phyloP scores from a whole-genome alignment of 1,284 basidiomycete genomes.

The Papiliotrema flavescens region DNA sequence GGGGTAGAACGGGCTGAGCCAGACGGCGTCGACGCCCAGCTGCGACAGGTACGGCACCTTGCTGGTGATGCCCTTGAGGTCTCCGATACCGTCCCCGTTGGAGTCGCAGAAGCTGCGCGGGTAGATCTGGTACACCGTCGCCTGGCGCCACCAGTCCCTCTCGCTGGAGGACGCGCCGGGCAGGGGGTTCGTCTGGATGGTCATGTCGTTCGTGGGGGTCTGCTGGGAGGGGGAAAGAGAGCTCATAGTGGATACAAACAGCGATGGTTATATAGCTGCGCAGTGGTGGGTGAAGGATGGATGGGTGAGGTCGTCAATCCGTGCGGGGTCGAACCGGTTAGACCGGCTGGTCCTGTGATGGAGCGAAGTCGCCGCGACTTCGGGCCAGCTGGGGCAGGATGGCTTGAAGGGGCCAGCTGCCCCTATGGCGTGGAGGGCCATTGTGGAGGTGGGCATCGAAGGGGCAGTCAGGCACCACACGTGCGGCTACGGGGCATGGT shows the following conservation, averaged over 20 bases:
- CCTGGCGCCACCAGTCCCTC: slow-evolving; percentile 61
- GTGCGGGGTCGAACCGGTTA: neutral
- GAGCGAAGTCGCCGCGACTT: neutral
- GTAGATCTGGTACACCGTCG: slow-evolving; percentile 68
- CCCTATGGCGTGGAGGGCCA: neutral
- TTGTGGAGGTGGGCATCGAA: no score
- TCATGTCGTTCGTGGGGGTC: neutral
- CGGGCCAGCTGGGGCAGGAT: neutral
- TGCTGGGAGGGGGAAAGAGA: no score
- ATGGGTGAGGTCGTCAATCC: neutral
- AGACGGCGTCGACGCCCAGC: slow-evolving; percentile 67
- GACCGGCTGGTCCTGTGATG: neutral
- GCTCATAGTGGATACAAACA: no score
- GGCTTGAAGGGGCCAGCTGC: neutral
- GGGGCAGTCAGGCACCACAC: no score
- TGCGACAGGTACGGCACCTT: slow-evolving; percentile 68
- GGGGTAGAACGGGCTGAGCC: slow-evolving; percentile 69
- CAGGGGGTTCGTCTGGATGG: neutral
- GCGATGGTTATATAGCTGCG: no score
- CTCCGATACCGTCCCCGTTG: slow-evolving; percentile 72
- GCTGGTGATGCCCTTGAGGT: slow-evolving; percentile 62
- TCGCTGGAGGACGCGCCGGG: neutral
- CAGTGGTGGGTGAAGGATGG: no score
- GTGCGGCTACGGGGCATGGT: no score
- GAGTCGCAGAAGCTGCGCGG: slow-evolving; percentile 65